Evolutionary conservation across 331 rosid genomes (phyloP), one percentile per base, ranked within the genome.

Genomic region (Dryas integrifolia): DNA sequence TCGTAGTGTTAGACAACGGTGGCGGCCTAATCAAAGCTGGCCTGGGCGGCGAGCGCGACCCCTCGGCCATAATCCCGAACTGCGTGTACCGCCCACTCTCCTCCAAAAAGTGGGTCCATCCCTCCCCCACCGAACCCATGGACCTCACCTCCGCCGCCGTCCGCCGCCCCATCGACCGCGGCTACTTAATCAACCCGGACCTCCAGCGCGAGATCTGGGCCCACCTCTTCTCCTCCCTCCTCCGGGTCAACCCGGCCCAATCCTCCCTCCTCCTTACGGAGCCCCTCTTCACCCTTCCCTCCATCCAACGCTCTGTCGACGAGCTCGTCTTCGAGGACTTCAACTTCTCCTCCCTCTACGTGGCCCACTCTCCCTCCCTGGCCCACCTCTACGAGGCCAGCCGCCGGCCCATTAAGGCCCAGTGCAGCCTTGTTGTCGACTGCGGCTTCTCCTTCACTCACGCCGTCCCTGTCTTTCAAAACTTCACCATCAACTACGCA

Each of bases 281-380:
- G 46, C 97, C 98, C 55, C 89, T 86, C 86, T 93, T 91, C 85
- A 38, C 92, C 40, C 88, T 93, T 18, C 91, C 96, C 65, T 86
- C 96, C 11, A 65, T 84, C 77, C 98, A 89, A 49, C 95, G 88
- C 65, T 82, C 97, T 62, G 51, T 85, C 41, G 97, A 94, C 78
- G 96, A 91, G 83, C 83, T 91, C 70, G 92, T 91, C 57, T 94
- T 91, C 82, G 98, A 94, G 74, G 98, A 94, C 30, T 89, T 94
- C 88, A 87, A 87, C 76, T 94, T 94, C 78, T 56, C 73, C 44
- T 45, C 75, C 21, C 82, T 86, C 67, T 83, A 80, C 69, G 84
- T 84, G 9, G 83, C 88, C 52, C 86, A 86, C 65, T 40, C 86
- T 0, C 84, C 90, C 3, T 77, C 98, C 13, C 80, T 94, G 7